phyloP scores from a whole-genome alignment of 495 filamentous ascomycete species.

The Daldinia concentrica region DNA sequence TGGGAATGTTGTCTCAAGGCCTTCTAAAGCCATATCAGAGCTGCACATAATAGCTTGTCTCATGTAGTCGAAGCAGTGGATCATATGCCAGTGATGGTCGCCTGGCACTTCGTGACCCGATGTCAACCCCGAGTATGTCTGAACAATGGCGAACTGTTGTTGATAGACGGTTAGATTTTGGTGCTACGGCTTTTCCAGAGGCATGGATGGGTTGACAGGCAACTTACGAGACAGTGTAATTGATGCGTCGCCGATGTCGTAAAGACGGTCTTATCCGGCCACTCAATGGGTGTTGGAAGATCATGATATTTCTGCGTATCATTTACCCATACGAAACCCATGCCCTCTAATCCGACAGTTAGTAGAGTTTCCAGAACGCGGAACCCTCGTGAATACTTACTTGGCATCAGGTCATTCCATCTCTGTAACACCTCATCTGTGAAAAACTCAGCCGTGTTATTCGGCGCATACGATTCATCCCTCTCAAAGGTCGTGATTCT shows the following conservation, averaged over 20 bases:
- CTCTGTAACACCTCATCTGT: constrained; percentile 51
- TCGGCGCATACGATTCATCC: constrained; percentile 57
- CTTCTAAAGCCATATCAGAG: constrained; percentile 56
- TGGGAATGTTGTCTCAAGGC: constrained; percentile 56
- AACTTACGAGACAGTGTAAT: constrained; percentile 54
- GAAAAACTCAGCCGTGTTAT: constrained; percentile 59
- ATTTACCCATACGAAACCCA: constrained; percentile 60
- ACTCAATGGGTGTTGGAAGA: constrained; percentile 56
- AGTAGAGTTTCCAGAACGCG: neutral
- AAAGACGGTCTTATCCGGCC: constrained; percentile 60
- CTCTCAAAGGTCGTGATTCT: constrained; percentile 54
- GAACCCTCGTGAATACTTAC: constrained; percentile 31
- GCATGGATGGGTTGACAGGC: no score
- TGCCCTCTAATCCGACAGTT: constrained; percentile 46
- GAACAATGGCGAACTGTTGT: constrained; percentile 53
- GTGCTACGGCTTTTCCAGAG: no score
- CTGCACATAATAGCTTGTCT: constrained; percentile 57
- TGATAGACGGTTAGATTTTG: constrained; percentile 7
- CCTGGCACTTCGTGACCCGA: constrained; percentile 51
- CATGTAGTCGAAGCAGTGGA: constrained; percentile 62
- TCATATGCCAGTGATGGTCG: constrained; percentile 62
- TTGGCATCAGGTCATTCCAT: constrained; percentile 58
- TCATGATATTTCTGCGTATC: constrained; percentile 57
- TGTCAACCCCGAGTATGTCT: constrained; percentile 56
- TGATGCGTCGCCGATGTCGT: constrained; percentile 59